Base-by-base conservation (phyloP, 2,329 filamentous ascomycete genomes). In the Xylaria sp. region DNA sequence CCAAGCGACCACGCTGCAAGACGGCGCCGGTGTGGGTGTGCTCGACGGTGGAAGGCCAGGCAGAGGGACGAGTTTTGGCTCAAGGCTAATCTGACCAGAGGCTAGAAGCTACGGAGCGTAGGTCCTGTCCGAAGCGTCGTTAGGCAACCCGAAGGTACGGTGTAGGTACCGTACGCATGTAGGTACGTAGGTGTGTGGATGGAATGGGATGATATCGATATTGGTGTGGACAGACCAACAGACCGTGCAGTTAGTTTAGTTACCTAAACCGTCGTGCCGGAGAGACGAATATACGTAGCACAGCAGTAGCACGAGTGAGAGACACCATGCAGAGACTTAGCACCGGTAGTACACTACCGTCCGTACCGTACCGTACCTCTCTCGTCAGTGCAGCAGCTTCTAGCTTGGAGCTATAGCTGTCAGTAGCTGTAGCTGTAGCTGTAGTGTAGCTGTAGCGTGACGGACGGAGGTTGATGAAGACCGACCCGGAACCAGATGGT, bases 1-100 rank as follows among this genome's bases (percentile, higher is more conserved):
- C 70, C 65, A 69, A 65, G 67, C 64, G 73, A 71, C 71, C 67
- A 53, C 71, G 66, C 71, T 73, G 72, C 75, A 74, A 71, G 72
- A 69, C 68, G 42, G 62, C 61, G 60, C 61, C 58, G 65, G 63
- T 63, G 70, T 69, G 68, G 57, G 65, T 66, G 66, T 64, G 63
- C 21, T 68, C 62, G 60, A 71, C 58, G 54, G 61, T 53, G 48
- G 62, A 35, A 37, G 44, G 25, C 63, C 32, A 60, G 67, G 53
- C 40, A 69, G 47, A 60, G 32, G 32, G 32, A 35, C 32, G 8
- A 35, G 61, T 63, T 47, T 57, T 51, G 62, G 44, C 62, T 53
- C 63, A 54, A 40, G 58, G 42, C 44, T 59, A 54, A 55, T 44
- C 40, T 18, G 40, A 44, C 40, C 40, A 18, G 6, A 44, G 3